Percentiles rank a stretch among this genome's conserved stretches.
phyloP scores from a whole-genome alignment of 306 rosid species.

The Trichosanthes cucumerina region DNA sequence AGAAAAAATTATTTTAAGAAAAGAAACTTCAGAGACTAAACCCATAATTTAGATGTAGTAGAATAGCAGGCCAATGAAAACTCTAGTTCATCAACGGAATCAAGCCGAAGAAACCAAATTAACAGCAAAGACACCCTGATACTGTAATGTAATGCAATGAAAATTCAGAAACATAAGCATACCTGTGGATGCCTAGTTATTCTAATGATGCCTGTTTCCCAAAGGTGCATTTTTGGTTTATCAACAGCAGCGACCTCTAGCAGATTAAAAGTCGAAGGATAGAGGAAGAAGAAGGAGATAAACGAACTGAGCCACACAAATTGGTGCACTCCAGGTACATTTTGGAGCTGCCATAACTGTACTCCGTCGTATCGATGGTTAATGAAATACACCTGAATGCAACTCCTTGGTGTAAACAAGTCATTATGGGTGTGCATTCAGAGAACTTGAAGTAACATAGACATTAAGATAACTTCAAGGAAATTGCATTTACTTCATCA shows the following conservation, averaged over 20 bases:
- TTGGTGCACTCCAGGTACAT: constrained; percentile 57
- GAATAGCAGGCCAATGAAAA: not conserved
- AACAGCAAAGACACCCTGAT: not conserved
- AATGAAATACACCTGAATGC: constrained; percentile 78
- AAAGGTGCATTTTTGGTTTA: constrained; percentile 95
- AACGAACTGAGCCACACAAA: constrained; percentile 74
- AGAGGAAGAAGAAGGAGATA: constrained; percentile 73
- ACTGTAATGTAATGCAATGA: not conserved
- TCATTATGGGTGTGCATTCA: not conserved
- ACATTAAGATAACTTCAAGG: not conserved
- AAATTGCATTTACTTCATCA: not conserved
- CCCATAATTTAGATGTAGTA: not conserved
- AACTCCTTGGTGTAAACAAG: constrained; percentile 19
- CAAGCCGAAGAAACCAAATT: not conserved
- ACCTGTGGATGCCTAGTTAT: constrained; percentile 99
- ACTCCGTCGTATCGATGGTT: constrained; percentile 89
- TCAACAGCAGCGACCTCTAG: constrained; percentile 96
- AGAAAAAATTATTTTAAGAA: too few relatives aligned
- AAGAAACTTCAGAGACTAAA: not conserved
- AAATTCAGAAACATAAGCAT: constrained; percentile 17
- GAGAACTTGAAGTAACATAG: not conserved
- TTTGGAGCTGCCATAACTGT: constrained; percentile 86
- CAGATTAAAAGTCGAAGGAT: constrained; percentile 92
- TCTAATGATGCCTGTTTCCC: constrained; percentile 95
- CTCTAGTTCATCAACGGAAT: not conserved